Base-by-base conservation (phyloP, 139 green algal species). In the Tetradesmus obliquus region DNA sequence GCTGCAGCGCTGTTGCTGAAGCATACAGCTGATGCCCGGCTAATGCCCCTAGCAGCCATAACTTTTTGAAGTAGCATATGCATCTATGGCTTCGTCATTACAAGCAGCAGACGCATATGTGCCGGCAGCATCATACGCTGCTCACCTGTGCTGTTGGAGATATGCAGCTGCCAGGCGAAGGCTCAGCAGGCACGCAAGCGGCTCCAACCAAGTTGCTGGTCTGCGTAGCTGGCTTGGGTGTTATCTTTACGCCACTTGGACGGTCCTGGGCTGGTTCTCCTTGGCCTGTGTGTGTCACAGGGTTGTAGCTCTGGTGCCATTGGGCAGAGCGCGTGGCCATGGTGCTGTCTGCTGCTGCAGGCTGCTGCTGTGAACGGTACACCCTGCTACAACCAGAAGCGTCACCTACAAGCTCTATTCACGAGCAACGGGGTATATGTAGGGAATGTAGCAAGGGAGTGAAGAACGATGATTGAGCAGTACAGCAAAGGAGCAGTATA, bases 271-370 rank as follows among this genome's bases (percentile, higher is more conserved):
- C 54, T n/a, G 71, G 51, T 53, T 79, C 71, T 6, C 55, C 69
- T 55, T 19, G 62, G 6, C 86, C 86, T 72, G 86, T 90, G 66
- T 90, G 86, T 22, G 86, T 90, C 17, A 90, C 71, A 66, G 86
- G 86, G 57, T 90, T 90, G 69, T 90, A 90, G 51, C 51, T 58
- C 20, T 83, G 51, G 69, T 90, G 86, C 51, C 69, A 90, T 24
- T 84, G 69, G 4, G 69, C 71, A 24, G 51, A 22, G 51, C 71
- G 71, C 6, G 86, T 90, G 13, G 66, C 71, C 69, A 84, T 82
- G 79, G 32, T 53, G 32, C 10, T 13, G 6, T 54, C 45, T 55
- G 79, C 79, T 84, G 45, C 24, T 84, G 45, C 10, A 20, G 66
- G 66, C 66, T 76, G 79, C 45, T 20, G 79, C 12, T 84, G 45